Conservation (phyloP, 345 rosid species). For the sweet orange (Citrus sinensis) region DNA sequence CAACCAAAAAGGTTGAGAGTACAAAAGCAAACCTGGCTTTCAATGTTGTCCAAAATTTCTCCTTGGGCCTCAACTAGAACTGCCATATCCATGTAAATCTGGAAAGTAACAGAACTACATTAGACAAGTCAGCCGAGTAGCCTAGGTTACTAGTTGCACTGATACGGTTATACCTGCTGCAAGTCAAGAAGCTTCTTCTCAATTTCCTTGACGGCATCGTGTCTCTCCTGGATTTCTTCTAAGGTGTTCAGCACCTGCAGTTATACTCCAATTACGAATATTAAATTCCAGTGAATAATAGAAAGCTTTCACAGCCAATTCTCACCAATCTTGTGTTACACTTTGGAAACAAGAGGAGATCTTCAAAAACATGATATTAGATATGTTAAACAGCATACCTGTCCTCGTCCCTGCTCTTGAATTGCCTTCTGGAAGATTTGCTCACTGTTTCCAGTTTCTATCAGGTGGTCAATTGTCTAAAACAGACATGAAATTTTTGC, state of each 20-base stretch:
- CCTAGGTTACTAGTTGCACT: background rate
- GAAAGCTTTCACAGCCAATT: background rate
- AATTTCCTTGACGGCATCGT: slow-evolving; percentile 80
- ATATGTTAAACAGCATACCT: slow-evolving; percentile 37
- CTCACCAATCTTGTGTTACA: background rate
- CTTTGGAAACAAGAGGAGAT: background rate
- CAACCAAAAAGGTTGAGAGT: background rate
- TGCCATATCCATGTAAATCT: slow-evolving; percentile 73
- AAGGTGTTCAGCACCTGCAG: slow-evolving; percentile 71
- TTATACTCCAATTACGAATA: background rate
- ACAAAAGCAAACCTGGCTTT: slow-evolving; percentile 54
- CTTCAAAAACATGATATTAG: background rate
- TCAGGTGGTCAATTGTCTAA: slow-evolving; percentile 80
- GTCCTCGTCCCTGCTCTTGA: slow-evolving; percentile 91
- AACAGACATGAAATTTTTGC: background rate
- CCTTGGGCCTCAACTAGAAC: slow-evolving; percentile 76
- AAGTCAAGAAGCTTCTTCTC: slow-evolving; percentile 91
- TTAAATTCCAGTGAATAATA: background rate
- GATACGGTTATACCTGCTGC: slow-evolving; percentile 55
- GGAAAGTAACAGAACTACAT: slow-evolving; percentile 8
- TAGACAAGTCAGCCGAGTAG: slow-evolving; percentile 8
- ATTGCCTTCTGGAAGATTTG: slow-evolving; percentile 91
- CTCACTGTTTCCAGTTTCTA: slow-evolving; percentile 93
- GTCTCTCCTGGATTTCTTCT: slow-evolving; percentile 97
- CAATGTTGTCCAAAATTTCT: slow-evolving; percentile 64